Conservation (phyloP, 192 early-diverging fungal species). For the Linnemannia elongata region DNA sequence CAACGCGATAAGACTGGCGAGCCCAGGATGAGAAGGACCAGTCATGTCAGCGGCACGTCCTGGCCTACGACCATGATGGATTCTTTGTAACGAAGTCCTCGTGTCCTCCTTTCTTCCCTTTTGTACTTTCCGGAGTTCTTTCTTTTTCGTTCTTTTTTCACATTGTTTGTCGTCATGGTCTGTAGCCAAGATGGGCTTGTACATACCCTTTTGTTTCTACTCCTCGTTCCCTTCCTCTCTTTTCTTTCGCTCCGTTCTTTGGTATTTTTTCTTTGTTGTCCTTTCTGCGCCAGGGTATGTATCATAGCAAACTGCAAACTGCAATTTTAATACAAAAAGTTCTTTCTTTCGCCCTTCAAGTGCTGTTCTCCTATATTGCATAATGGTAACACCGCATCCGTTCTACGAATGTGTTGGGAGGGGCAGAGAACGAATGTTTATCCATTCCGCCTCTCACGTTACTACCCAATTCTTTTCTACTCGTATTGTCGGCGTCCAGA, state of each 20-base stretch:
- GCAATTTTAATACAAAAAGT: background rate
- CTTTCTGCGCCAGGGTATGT: background rate
- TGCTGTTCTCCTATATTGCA: no score
- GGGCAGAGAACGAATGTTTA: no score
- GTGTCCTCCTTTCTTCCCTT: background rate
- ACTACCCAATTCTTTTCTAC: no score
- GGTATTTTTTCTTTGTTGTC: background rate
- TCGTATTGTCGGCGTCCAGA: no score
- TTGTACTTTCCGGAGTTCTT: background rate
- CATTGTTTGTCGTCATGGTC: background rate
- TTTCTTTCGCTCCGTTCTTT: background rate
- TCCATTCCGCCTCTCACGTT: no score
- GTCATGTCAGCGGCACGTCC: background rate
- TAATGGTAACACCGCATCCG: no score
- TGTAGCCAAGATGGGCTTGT: constrained; percentile 1
- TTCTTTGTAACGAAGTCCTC: background rate
- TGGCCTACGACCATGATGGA: constrained; percentile 1
- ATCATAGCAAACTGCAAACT: background rate
- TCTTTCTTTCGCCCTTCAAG: background rate
- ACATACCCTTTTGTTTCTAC: constrained; percentile 8
- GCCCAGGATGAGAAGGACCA: background rate
- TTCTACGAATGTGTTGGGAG: no score
- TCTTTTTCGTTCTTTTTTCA: background rate
- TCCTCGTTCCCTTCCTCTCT: background rate
- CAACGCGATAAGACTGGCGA: background rate